Conservation (phyloP, 805 yeast genomes). For the Myxozyma neglecta region DNA sequence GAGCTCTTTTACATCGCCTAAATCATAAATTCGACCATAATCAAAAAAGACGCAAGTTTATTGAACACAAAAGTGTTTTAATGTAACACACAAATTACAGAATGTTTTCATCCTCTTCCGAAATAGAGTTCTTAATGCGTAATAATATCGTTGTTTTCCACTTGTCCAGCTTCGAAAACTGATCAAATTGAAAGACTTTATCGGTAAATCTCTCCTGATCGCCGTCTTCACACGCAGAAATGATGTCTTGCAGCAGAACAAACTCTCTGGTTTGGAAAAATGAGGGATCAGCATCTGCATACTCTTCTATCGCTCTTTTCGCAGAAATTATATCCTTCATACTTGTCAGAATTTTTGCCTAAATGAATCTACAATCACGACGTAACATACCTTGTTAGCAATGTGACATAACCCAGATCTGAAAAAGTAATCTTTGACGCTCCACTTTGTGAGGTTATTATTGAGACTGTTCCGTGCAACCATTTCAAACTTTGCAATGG, state of each 20-base stretch:
- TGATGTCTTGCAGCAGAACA: constrained; percentile 61
- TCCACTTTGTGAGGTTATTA: constrained; percentile 81
- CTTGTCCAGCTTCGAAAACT: constrained; percentile 82
- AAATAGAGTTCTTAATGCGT: constrained; percentile 72
- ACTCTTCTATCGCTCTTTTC: constrained; percentile 63
- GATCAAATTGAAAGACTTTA: constrained; percentile 79
- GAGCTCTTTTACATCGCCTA: not conserved
- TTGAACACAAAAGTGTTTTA: not conserved
- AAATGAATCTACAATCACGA: too few species aligned
- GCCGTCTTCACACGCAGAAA: constrained; percentile 74
- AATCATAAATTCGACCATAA: not conserved
- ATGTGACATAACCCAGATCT: constrained; percentile 80
- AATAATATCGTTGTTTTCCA: constrained; percentile 84
- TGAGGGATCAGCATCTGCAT: constrained; percentile 67
- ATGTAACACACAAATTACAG: constrained; percentile 6
- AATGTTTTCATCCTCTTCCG: constrained; percentile 54
- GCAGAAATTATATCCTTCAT: constrained; percentile 79
- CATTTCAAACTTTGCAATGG: constrained; percentile 72
- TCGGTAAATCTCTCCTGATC: constrained; percentile 75
- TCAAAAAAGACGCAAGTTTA: not conserved
- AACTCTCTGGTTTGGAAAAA: constrained; percentile 72
- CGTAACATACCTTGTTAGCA: constrained; percentile 54
- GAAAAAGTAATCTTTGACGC: constrained; percentile 85
- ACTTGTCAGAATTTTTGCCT: not conserved
- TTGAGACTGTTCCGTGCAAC: constrained; percentile 75